Base-by-base conservation (phyloP, 495 filamentous ascomycete species). In the Neurospora sp. region DNA sequence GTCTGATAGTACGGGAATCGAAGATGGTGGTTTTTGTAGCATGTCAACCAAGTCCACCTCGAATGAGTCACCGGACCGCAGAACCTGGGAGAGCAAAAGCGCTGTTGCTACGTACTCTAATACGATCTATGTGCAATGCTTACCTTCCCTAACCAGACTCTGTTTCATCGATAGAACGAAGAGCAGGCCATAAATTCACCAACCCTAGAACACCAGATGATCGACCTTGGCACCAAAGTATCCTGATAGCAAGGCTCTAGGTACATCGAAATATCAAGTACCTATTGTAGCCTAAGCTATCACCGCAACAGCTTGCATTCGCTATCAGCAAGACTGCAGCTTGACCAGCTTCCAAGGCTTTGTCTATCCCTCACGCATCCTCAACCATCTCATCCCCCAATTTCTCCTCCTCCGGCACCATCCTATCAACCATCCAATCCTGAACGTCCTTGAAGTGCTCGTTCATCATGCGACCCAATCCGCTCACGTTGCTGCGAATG, bases 401-500 rank as follows among this genome's bases (percentile, higher is more conserved):
- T 31, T 81, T 82, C 20, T 83, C 81, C 27, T 72, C 71, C n/a
- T 72, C 74, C 16, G 44, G 20, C 17, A 78, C 80, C 4, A 84
- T 78, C 68, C 86, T 84, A 10, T 82, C 83, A 70, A 78, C 61
- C 65, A 92, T 84, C 82, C 85, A 92, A 22, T 83, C 72, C 73
- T 83, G 85, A 1, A 87, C 88, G 17, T 91, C 88, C 1, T 80
- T 75, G 40, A 85, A 83, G 80, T 93, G 89, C 40, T 82, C 80
- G 14, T 81, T 77, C 79, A 93, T 84, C 90, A 93, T 93, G 35
- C 86, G 83, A n/a, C 86, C 87, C 37, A 93, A 79, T 0, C 86
- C 84, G 12, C 78, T 80, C 37, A 85, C 83, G 1, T 83, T 77
- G 35, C 88, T 90, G 72, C 83, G 83, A 40, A 87, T 77, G 8